Evolutionary conservation across 169 alveolate species (phyloP).

Genomic region (Theileria luwenshuni): DNA sequence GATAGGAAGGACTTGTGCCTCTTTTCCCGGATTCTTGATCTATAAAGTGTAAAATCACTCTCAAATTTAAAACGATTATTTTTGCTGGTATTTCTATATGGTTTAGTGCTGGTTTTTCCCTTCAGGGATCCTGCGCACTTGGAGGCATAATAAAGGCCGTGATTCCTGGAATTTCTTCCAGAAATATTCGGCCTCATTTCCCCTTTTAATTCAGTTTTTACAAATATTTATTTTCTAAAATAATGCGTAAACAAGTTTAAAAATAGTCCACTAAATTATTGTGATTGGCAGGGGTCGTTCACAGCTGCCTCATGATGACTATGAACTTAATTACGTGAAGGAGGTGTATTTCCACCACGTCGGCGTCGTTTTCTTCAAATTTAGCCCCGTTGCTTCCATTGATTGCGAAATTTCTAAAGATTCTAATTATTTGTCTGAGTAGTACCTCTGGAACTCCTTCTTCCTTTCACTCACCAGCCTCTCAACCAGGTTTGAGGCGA

Average conservation of each 20-base stretch:
- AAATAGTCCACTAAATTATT: not conserved
- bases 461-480: slow-evolving; percentile 51
- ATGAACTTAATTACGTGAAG: slow-evolving; percentile 57
- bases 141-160: slow-evolving; percentile 18
- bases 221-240: no score
- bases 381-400: not conserved
- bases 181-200: not conserved
- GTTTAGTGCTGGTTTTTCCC: not conserved
- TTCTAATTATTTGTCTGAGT: not conserved
- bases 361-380: slow-evolving; percentile 10
- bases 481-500: slow-evolving; percentile 59
- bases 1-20: no score
- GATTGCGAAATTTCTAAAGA: slow-evolving; percentile 10
- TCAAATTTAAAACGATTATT: no score
- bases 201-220: not conserved
- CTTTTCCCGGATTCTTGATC: no score
- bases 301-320: slow-evolving; percentile 51
- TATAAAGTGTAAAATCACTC: no score
- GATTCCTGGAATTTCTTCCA: not conserved
- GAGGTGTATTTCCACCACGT: slow-evolving; percentile 44
- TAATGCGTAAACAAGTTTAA: no score
- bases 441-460: slow-evolving; percentile 44
- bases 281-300: not conserved
- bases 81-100: no score
- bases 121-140: slow-evolving; percentile 38